Evolutionary conservation across 2,329 filamentous ascomycete species (phyloP), one percentile per base, ranked within the genome.

Genomic region (Aspergillus jensenii): DNA sequence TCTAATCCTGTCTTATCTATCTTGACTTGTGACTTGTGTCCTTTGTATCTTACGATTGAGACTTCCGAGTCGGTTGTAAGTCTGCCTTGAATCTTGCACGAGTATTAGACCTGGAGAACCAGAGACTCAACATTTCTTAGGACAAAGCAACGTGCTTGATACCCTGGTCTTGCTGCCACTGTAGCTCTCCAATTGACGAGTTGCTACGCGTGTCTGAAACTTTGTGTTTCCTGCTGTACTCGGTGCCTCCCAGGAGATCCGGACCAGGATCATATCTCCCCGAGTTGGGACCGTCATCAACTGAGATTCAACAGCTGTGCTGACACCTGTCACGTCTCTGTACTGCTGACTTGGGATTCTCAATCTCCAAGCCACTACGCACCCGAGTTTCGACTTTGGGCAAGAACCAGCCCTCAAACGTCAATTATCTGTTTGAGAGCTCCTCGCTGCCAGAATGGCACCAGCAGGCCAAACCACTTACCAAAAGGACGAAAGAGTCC

Each of bases 401-500:
- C 21, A 44, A 23, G 47, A 19, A 25, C 46, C 15, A 48, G 41
- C 27, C 44, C 33, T 47, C 2, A 21, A 15, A 23, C 17, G 35
- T 27, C 37, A 31, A 39, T 9, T 17, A 39, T 35, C 45, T 37
- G 4, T 33, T 33, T 41, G 19, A 54, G 31, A 31, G 23, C 44
- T 11, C 45, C 12, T 54, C 25, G 14, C 27, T 23, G 48, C 59
- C 57, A 78, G 74, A 69, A 92, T 93, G 82, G 82, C 84, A 57
- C 80, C 83, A 59, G 72, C 84, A 54, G 74, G 71, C 71, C 80
- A 82, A 59, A 78, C 81, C n/a, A 75, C 78, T 64, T 89, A 85
- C 70, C 77, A 77, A 59, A 88, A 87, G 71, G 92, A 98, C 72
- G 95, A 99, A 81, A 91, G 90, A 72, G 92, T 96, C 39, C 86